Conservation (phyloP, 2,329 filamentous ascomycete genomes). For the Magnaporthales sp. region DNA sequence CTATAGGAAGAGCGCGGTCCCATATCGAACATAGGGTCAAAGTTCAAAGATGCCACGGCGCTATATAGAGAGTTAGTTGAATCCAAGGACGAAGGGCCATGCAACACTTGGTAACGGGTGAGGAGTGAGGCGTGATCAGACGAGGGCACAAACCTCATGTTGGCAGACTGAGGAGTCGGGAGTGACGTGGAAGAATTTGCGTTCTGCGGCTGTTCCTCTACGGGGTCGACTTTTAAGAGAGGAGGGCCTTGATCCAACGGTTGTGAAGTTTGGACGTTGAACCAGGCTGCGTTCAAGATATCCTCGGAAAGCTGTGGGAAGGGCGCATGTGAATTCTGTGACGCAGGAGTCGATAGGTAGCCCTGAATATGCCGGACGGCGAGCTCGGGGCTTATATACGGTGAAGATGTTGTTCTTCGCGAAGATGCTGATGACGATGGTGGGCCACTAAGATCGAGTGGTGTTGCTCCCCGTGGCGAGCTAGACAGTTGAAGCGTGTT, state of each 20-base stretch:
- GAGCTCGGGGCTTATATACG: conserved; percentile 17
- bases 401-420: conserved; percentile 14
- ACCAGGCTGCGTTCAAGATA: conserved; percentile 22
- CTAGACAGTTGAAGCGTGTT: conserved; percentile 18
- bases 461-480: conserved; percentile 8
- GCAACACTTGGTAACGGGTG: conserved; percentile 3
- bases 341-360: conserved; percentile 15
- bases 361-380: conserved; percentile 15
- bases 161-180: conserved; percentile 14
- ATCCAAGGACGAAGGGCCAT: conserved; percentile 2
- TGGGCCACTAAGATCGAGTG: conserved; percentile 6
- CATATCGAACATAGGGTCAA: conserved; percentile 43
- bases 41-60: conserved; percentile 40
- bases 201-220: conserved; percentile 17
- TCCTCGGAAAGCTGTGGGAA: conserved; percentile 19
- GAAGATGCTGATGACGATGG: conserved; percentile 9
- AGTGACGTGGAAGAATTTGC: conserved; percentile 12
- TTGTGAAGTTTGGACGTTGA: conserved; percentile 14
- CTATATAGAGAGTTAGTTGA: conserved; percentile 17
- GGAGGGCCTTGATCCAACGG: conserved; percentile 15
- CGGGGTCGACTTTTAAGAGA: conserved; percentile 23
- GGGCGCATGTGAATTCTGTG: conserved; percentile 16
- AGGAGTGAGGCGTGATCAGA: background rate
- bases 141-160: conserved; percentile 19
- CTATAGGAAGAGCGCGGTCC: conserved; percentile 39